Evolutionary conservation across 208 protist genomes (phyloP), one percentile per base, ranked within the genome.

Genomic region (Phytomonas francai): DNA sequence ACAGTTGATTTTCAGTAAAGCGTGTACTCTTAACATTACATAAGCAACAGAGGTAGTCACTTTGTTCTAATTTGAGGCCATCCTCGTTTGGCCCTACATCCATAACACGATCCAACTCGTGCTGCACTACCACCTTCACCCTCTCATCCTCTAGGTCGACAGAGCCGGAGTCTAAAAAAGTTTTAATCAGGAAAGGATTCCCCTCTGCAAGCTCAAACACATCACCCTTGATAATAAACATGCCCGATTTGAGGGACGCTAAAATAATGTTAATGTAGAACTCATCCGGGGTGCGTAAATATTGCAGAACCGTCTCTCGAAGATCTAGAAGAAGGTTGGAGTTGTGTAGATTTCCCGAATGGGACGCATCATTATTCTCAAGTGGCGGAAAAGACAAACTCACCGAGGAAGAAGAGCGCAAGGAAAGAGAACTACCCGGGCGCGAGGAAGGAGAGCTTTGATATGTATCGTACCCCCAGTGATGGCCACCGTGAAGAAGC

Each of bases 241-340:
- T 77, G 32, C 76, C 81, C 56, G 75, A 73, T 68, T 85, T 81
- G 25, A 95, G 75, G 8, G 89, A 84, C n/a, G 84, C 89, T 42
- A 91, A 77, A 56, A 95, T 92, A 56, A 95, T 91, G 69, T 90
- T 87, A 72, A 89, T 79, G 65, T 88, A 91, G 12, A 91, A 74
- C 29, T 89, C 81, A 31, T 73, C 76, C 31, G 80, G 79, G 28
- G 85, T 91, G 33, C 86, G 76, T 59, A 78, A 75, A 65, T 90
- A 95, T 28, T 91, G 79, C 31, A 88, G 71, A 32, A 95, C 78
- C 4, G 78, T 83, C 59, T 91, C 80, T 16, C 80, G 78, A 30
- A 95, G 76, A 68, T 92, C 79, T n/a, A 95, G 72, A n/a, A 74
- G 70, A 28, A 91, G 74, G 32, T 74, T 39, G 31, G 82, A 63